Evolutionary conservation across 345 rosid species (phyloP).

Genomic region (Alliaria petiolata): DNA sequence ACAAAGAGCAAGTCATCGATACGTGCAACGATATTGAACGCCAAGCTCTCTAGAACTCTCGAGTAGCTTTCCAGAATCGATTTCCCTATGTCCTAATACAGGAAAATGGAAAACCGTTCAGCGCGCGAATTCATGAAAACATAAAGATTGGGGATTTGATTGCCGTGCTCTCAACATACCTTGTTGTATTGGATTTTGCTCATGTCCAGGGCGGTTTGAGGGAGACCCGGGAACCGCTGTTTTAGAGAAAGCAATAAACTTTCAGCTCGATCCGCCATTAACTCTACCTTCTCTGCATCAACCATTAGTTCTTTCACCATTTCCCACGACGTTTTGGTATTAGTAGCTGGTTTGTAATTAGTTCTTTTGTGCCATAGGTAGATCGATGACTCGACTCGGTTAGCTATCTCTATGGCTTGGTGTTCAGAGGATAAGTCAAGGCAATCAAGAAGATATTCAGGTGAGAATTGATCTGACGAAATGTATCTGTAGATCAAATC

Average conservation of each 20-base stretch:
- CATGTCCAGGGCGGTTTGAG: constrained; percentile 92
- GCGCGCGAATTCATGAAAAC: too few relatives aligned
- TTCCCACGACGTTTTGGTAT: constrained; percentile 84
- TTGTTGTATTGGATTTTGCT: constrained; percentile 95
- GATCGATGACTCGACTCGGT: constrained; percentile 76
- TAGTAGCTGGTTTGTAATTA: constrained; percentile 48
- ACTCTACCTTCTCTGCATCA: constrained; percentile 79
- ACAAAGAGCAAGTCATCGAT: constrained; percentile 86
- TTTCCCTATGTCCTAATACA: constrained; percentile 81
- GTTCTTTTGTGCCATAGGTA: constrained; percentile 68
- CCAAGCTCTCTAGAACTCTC: constrained; percentile 86
- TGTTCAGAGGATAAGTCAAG: constrained; percentile 92
- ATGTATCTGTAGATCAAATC: constrained; percentile 79
- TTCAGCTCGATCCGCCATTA: constrained; percentile 87
- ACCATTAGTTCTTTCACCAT: constrained; percentile 84
- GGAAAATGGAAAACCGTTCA: not conserved
- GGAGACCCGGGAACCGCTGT: constrained; percentile 89
- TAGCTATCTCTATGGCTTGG: constrained; percentile 91
- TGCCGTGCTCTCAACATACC: constrained; percentile 27
- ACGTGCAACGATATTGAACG: constrained; percentile 86
- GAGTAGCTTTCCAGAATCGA: constrained; percentile 94
- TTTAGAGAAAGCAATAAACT: constrained; percentile 77
- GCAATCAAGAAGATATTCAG: constrained; percentile 86
- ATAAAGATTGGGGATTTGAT: too few relatives aligned
- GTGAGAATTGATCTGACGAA: constrained; percentile 76